Evolutionary conservation across 208 protist species (phyloP), one percentile per base, ranked within the genome.

Genomic region (Leishmania amazonensis): DNA sequence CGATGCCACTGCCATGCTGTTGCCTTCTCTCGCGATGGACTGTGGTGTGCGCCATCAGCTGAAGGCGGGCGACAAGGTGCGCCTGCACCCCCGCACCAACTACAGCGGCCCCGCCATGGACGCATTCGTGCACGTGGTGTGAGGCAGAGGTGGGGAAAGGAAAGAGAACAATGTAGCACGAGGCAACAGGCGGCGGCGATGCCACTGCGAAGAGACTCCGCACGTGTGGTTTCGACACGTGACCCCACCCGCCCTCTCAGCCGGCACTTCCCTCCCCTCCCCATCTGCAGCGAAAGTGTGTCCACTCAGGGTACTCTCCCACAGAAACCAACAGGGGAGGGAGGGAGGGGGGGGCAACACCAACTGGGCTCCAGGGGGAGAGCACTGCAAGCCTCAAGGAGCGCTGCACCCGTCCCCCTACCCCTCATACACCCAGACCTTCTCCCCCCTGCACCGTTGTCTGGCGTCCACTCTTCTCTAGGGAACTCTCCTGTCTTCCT

Each of bases 101-200:
- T 90, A 87, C 73, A 49, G 2, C 1, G 87, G 86, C 3, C 87
- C 87, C 5, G 73, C 72, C 3, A 93, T 96, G 90, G 53, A 89
- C 21, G 84, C 85, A 24, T 94, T 88, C 75, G 71, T 89, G 13
- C 80, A 85, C 71, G 31, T 92, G 17, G 62, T n/a, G 40, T 80
- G 40, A 58, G 62, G 35, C 15, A 42, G 7, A 67, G n/a, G 19
- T 17, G 1, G 9, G 24, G 28, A 28, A 51, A 11, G 2, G 60
- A 38, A 67, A n/a, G n/a, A 17, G n/a, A 67, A 19, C 57, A 54
- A 21, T 54, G 57, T 13, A 62, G 3, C 24, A 38, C 31, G 28
- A 68, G 54, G 53, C 21, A 17, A 24, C 53, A 24, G 19, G 5
- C 19, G 53, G 17, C 11, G 42, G 8, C 68, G 17, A 51, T n/a